Conservation (phyloP, 257 asterid species). For the Nicotiana obtusifolia region DNA sequence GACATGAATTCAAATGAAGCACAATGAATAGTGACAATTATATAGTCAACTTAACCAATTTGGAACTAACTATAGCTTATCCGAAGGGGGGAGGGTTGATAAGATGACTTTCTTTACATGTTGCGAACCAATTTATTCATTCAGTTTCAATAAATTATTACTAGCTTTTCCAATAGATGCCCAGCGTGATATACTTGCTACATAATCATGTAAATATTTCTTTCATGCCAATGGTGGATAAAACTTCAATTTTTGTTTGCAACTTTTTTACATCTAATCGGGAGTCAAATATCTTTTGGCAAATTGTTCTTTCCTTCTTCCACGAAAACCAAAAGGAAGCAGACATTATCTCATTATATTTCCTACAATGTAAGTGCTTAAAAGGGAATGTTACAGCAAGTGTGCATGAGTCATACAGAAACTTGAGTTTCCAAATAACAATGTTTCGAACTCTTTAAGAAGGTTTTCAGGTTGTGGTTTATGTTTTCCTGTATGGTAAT, state of each 20-base stretch:
- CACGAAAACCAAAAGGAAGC: neutral
- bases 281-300: neutral
- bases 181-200: neutral
- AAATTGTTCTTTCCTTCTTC: neutral
- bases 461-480: neutral
- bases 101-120: too few species aligned
- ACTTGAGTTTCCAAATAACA: neutral
- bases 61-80: too few species aligned
- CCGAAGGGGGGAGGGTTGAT: too few species aligned
- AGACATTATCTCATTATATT: too few species aligned
- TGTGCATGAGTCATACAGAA: neutral
- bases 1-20: too few species aligned
- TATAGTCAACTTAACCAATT: too few species aligned
- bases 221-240: neutral
- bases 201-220: too few species aligned
- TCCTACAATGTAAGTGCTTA: neutral
- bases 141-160: too few species aligned
- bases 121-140: too few species aligned
- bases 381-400: neutral
- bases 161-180: neutral
- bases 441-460: too few species aligned
- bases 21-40: too few species aligned
- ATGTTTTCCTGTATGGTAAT: neutral
- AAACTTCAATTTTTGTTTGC: neutral
- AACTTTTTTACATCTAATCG: neutral